These are phyloP conservation scores for Claviceps spartinae DNA, from an alignment of 2,329 filamentous ascomycete genomes.

Conservation along the genomic window DNA sequence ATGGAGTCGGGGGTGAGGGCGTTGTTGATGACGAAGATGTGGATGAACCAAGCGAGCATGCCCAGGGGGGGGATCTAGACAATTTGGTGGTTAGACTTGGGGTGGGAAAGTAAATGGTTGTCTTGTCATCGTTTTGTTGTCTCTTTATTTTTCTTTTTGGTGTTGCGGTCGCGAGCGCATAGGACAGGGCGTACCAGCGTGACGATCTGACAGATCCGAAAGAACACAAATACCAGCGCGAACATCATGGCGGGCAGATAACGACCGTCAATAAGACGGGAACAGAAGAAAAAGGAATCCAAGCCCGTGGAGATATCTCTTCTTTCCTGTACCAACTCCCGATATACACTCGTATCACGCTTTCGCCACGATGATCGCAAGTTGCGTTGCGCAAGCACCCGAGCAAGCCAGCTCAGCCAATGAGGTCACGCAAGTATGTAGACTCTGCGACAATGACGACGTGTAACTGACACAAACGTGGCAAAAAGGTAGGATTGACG, in stretches of 20 bases:
- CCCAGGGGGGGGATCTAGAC: slow-evolving; percentile 48
- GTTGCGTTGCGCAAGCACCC: too few species aligned
- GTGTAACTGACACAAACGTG: slow-evolving; percentile 2
- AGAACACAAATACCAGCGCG: slow-evolving; percentile 48
- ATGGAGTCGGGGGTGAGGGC: slow-evolving; percentile 47
- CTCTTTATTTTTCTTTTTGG: background rate
- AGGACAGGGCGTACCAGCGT: slow-evolving; percentile 38
- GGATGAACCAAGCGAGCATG: slow-evolving; percentile 54
- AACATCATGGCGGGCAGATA: slow-evolving; percentile 39
- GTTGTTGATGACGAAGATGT: slow-evolving; percentile 43
- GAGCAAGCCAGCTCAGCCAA: too few species aligned
- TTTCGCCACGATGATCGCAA: background rate
- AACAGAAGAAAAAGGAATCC: background rate
- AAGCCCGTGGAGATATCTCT: background rate
- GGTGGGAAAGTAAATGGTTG: background rate
- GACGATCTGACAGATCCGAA: slow-evolving; percentile 47
- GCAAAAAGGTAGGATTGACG: background rate
- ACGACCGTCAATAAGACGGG: background rate
- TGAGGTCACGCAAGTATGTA: too few species aligned
- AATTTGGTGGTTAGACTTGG: background rate
- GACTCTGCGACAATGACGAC: background rate
- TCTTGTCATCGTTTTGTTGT: background rate
- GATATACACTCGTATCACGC: background rate
- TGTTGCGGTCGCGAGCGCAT: background rate
- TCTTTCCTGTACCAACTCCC: background rate